Evolutionary conservation across 805 yeast genomes (phyloP).

Genomic region (Saturnispora bothae): DNA sequence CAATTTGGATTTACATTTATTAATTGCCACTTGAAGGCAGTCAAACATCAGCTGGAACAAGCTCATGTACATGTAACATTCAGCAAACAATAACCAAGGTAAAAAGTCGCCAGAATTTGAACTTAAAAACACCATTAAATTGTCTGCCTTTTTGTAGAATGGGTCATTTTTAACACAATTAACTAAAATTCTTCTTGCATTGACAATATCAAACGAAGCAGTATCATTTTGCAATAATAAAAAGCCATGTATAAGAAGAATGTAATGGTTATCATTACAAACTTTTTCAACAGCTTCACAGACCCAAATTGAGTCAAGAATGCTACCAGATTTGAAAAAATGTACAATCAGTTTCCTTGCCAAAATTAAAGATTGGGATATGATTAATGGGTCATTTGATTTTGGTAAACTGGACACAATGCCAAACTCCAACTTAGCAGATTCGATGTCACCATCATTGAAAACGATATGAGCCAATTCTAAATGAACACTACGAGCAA

Average conservation of each 20-base stretch:
- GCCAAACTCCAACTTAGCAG: conserved; percentile 39
- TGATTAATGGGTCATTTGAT: conserved; percentile 18
- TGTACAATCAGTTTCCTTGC: conserved; percentile 29
- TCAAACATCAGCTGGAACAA: conserved; percentile 44
- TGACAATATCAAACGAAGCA: conserved; percentile 24
- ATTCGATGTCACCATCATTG: conserved; percentile 38
- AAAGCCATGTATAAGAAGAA: conserved; percentile 40
- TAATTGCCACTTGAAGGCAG: conserved; percentile 38
- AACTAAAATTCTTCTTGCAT: conserved; percentile 29
- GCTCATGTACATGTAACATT: conserved; percentile 37
- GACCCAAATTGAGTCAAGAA: conserved; percentile 37
- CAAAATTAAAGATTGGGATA: conserved; percentile 37
- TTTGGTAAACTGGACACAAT: conserved; percentile 42
- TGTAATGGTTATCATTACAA: conserved; percentile 35
- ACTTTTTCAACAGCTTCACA: conserved; percentile 39
- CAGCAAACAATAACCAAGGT: conserved; percentile 48
- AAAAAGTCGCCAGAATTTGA: conserved; percentile 36
- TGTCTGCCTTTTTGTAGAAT: conserved; percentile 1
- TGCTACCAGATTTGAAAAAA: conserved; percentile 40
- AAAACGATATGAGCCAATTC: conserved; percentile 48
- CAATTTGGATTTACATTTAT: conserved; percentile 6
- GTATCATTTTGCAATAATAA: conserved; percentile 29
- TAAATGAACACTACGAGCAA: conserved; percentile 42
- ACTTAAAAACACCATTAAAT: conserved; percentile 10
- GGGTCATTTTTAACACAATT: conserved; percentile 14